phyloP scores from a whole-genome alignment of 2,329 filamentous ascomycete species.

The Talaromyces sp. region DNA sequence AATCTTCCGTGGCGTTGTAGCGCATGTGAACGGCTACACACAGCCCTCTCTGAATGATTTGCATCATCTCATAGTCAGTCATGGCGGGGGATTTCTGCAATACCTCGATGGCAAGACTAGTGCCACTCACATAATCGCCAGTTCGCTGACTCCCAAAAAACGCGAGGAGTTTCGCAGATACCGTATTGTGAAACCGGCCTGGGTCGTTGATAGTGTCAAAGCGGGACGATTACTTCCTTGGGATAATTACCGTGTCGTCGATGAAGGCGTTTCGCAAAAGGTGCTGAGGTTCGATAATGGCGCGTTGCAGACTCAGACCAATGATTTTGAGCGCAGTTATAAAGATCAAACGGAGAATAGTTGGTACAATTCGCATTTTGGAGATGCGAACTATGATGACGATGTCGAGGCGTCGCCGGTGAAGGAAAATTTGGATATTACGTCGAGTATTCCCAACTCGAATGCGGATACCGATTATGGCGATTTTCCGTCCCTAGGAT shows the following conservation, averaged over 20 bases:
- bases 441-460: constrained; percentile 11
- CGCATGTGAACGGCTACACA: constrained; percentile 92
- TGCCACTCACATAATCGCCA: constrained; percentile 93
- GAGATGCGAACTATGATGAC: constrained; percentile 28
- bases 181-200: constrained; percentile 88
- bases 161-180: constrained; percentile 82
- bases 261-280: constrained; percentile 79
- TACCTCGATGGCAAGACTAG: constrained; percentile 93
- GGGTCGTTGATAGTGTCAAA: constrained; percentile 85
- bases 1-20: constrained; percentile 88
- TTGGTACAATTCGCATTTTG: constrained; percentile 76
- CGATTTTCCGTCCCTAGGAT: constrained; percentile 35
- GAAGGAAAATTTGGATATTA: not conserved
- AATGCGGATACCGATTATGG: constrained; percentile 40
- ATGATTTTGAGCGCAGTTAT: constrained; percentile 63
- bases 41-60: constrained; percentile 88
- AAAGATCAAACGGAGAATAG: constrained; percentile 75
- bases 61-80: constrained; percentile 79
- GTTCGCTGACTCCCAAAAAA: constrained; percentile 87
- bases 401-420: constrained; percentile 29
- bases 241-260: constrained; percentile 77
- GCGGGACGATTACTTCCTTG: constrained; percentile 81
- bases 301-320: constrained; percentile 64
- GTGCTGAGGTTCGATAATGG: constrained; percentile 64
- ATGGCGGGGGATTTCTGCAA: constrained; percentile 94